Base-by-base conservation (phyloP, 306 rosid species). In the Comarum palustre region DNA sequence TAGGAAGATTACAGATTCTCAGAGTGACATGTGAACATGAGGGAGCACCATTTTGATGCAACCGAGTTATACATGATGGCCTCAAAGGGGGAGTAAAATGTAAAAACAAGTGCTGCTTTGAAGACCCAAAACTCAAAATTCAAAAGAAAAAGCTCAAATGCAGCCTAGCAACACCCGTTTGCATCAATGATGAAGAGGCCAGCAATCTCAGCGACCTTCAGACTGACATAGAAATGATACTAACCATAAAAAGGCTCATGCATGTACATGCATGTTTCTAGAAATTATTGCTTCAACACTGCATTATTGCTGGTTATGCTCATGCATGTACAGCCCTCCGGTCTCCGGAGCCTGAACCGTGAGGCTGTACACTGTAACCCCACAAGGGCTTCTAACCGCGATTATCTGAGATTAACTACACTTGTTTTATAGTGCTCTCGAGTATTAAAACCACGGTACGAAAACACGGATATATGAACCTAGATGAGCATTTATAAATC, bases 311-410 rank as follows among this genome's bases (percentile, higher is more conserved):
- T 66, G 67, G 15, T 77, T 80, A 84, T 78, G 63, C 19, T 77
- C 81, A 82, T 78, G 74, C 79, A 84, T 38, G 69, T 78, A 73
- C 82, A 80, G 84, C 87, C 82, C 65, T 29, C 81, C 72, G 19
- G 52, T 15, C 41, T 36, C 64, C 46, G 8, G 48, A 60, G 75
- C 69, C 75, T 25, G 24, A 22, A 25, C 32, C 31, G 11, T 36
- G 41, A 4, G 36, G 5, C 8, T 16, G 68, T 6, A 17, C 1
- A 61, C 13, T 17, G 13, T 25, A 16, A 32, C 67, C 24, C 43
- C 43, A 61, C 67, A 6, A 50, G 2, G 16, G 19, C 36, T 24
- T 15, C 1, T 36, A 25, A 15, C 47, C 2, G 41, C n/a, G n/a
- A n/a, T n/a, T n/a, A n/a, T n/a, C n/a, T 39, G 43, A 11, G 47